Conservation (phyloP, 2,329 filamentous ascomycete species). For the Didymella exigua region DNA sequence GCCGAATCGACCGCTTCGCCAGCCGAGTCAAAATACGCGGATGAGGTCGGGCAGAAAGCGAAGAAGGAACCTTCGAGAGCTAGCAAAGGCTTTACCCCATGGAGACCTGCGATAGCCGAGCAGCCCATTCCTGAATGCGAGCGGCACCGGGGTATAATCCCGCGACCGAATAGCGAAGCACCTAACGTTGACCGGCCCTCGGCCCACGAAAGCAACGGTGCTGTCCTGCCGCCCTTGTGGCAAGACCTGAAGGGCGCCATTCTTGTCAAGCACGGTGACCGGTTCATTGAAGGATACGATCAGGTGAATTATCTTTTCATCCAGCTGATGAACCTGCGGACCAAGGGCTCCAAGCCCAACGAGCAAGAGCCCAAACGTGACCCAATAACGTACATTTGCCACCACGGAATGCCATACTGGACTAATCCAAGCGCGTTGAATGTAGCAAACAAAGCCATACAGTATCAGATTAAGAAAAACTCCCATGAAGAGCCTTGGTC, state of each 20-base stretch:
- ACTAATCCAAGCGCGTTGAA: slow-evolving; percentile 28
- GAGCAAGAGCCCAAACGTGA: slow-evolving; percentile 24
- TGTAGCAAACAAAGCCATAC: slow-evolving; percentile 34
- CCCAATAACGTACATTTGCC: slow-evolving; percentile 22
- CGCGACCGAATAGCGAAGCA: slow-evolving; percentile 19
- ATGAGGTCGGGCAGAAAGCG: no score
- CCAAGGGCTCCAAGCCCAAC: slow-evolving; percentile 7
- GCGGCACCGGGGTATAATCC: slow-evolving; percentile 27
- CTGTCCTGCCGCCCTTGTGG: slow-evolving; percentile 31
- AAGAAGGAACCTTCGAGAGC: not conserved
- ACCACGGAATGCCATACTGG: slow-evolving; percentile 35
- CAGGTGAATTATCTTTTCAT: slow-evolving; percentile 3
- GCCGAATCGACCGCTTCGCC: no score
- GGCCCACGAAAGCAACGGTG: slow-evolving; percentile 18
- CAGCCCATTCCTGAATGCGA: not conserved
- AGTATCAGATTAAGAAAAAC: slow-evolving; percentile 25
- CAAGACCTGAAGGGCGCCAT: slow-evolving; percentile 32
- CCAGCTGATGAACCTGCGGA: slow-evolving; percentile 40
- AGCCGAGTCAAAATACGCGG: not conserved
- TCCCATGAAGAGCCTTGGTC: slow-evolving; percentile 23
- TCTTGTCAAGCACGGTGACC: slow-evolving; percentile 26
- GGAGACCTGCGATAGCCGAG: not conserved
- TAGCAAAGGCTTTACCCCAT: not conserved
- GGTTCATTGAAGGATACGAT: slow-evolving; percentile 6
- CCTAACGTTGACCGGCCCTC: slow-evolving; percentile 21